Evolutionary conservation across 1,284 basidiomycete species (phyloP).

Genomic region (Pseudozyma sp.): DNA sequence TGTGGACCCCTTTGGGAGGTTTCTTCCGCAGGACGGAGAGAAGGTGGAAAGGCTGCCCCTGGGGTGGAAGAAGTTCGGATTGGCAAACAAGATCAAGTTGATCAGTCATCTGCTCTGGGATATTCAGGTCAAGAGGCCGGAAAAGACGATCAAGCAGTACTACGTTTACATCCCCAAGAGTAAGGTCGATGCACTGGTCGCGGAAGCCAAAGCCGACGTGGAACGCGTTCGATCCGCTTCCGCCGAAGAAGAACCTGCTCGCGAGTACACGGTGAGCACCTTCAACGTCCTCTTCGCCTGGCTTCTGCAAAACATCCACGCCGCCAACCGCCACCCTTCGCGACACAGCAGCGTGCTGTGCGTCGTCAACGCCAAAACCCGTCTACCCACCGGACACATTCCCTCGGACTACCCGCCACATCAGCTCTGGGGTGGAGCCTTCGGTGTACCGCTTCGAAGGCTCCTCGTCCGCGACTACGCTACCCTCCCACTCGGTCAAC

Average conservation of each 20-base stretch:
- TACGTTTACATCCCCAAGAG: slow-evolving; percentile 26
- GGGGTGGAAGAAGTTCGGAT: slow-evolving; percentile 19
- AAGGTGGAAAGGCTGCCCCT: slow-evolving; percentile 9
- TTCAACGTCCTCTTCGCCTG: slow-evolving; percentile 39
- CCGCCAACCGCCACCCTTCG: slow-evolving; percentile 3
- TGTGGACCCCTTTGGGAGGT: slow-evolving; percentile 19
- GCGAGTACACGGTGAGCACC: slow-evolving; percentile 10
- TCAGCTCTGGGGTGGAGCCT: slow-evolving; percentile 28
- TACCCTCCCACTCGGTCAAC: slow-evolving; percentile 11
- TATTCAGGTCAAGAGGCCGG: slow-evolving; percentile 20
- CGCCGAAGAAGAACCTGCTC: background rate
- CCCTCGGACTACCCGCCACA: slow-evolving; percentile 17
- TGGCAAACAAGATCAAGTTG: slow-evolving; percentile 11
- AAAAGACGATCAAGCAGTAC: slow-evolving; percentile 24
- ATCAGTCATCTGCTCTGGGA: slow-evolving; percentile 23
- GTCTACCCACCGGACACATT: slow-evolving; percentile 14
- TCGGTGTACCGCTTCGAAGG: slow-evolving; percentile 9
- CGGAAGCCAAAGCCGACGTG: slow-evolving; percentile 12
- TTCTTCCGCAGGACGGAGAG: slow-evolving; percentile 7
- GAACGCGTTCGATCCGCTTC: slow-evolving; percentile 1
- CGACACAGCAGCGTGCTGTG: slow-evolving; percentile 13
- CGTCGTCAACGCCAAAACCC: slow-evolving; percentile 25
- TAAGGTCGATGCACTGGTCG: slow-evolving; percentile 14
- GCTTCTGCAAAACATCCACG: slow-evolving; percentile 29
- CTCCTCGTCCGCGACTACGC: slow-evolving; percentile 16